These are phyloP conservation scores for Penicillium sp. DNA, from an alignment of 2,329 filamentous ascomycete species.

Conservation along the genomic window DNA sequence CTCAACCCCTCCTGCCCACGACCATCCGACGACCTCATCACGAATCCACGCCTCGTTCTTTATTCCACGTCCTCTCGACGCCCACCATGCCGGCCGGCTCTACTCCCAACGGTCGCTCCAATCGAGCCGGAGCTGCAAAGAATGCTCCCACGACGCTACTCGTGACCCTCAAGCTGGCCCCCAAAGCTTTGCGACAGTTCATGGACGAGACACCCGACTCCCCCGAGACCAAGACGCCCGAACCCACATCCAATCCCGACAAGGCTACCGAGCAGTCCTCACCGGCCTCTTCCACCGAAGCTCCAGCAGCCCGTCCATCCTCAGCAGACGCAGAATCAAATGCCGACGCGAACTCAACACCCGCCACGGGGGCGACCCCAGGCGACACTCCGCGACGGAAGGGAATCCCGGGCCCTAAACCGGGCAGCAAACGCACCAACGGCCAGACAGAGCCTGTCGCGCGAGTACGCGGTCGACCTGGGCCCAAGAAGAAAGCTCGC, in stretches of 20 bases:
- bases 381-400: constrained; percentile 68
- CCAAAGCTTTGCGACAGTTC: constrained; percentile 40
- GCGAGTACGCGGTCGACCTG: constrained; percentile 78
- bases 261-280: constrained; percentile 38
- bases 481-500: constrained; percentile 94
- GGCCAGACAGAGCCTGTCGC: constrained; percentile 47
- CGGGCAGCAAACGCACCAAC: constrained; percentile 59
- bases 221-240: constrained; percentile 24
- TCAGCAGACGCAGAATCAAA: constrained; percentile 47
- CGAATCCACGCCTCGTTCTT: constrained; percentile 1
- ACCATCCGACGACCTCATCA: constrained; percentile 6
- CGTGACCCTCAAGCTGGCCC: constrained; percentile 44
- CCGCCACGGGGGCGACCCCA: constrained; percentile 42
- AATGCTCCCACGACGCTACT: constrained; percentile 22
- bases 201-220: constrained; percentile 17
- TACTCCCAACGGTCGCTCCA: constrained; percentile 41
- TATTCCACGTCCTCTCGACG: constrained; percentile 3
- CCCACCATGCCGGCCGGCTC: constrained; percentile 24
- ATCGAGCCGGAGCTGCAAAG: constrained; percentile 33
- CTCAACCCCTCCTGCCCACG: constrained; percentile 6
- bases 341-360: constrained; percentile 41
- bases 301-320: constrained; percentile 36
- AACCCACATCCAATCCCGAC: constrained; percentile 19
- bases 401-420: constrained; percentile 68
- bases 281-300: constrained; percentile 39